A percentile compares a stretch with the other conserved stretches of the same genome.
phyloP scores from a whole-genome alignment of 371 early-diverging fungal species.

The Ordospora pajunii region DNA sequence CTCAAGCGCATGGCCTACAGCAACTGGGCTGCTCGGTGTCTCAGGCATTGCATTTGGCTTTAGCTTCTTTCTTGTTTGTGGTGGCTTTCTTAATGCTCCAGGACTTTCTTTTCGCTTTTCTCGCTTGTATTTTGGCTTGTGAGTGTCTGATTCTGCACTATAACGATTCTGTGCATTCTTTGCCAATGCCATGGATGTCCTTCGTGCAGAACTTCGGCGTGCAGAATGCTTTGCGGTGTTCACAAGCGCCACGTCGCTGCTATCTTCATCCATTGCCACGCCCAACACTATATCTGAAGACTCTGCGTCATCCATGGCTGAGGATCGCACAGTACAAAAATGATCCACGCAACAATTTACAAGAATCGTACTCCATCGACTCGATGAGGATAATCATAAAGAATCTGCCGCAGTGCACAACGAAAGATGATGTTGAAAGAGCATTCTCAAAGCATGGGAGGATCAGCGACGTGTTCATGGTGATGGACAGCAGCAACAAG shows the following conservation, averaged over 20 bases:
- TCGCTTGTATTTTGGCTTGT: too few relatives aligned
- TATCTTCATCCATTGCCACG: not conserved
- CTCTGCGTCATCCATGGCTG: not conserved
- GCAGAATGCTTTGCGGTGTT: too few relatives aligned
- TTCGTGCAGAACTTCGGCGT: too few relatives aligned
- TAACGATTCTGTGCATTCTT: too few relatives aligned
- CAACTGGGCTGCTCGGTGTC: too few relatives aligned
- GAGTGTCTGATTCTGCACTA: too few relatives aligned
- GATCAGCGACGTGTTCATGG: slow-evolving; percentile 53
- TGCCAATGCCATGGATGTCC: too few relatives aligned
- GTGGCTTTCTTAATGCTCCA: too few relatives aligned
- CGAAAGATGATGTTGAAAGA: slow-evolving; percentile 39
- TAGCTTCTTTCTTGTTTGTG: too few relatives aligned
- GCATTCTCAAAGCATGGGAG: slow-evolving; percentile 44
- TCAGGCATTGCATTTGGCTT: too few relatives aligned
- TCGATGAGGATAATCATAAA: slow-evolving; percentile 58
- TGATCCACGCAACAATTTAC: not conserved
- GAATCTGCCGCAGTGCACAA: slow-evolving; percentile 55
- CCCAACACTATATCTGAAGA: slow-evolving; percentile 1
- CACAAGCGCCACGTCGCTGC: not conserved
- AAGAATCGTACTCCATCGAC: not conserved
- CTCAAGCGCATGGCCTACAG: too few relatives aligned
- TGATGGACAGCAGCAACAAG: slow-evolving; percentile 20
- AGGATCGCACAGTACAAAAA: slow-evolving; percentile 4
- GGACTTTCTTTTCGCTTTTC: too few relatives aligned